phyloP scores from a whole-genome alignment of 1,139 yeast species.

The Yamadazyma atlantica region DNA sequence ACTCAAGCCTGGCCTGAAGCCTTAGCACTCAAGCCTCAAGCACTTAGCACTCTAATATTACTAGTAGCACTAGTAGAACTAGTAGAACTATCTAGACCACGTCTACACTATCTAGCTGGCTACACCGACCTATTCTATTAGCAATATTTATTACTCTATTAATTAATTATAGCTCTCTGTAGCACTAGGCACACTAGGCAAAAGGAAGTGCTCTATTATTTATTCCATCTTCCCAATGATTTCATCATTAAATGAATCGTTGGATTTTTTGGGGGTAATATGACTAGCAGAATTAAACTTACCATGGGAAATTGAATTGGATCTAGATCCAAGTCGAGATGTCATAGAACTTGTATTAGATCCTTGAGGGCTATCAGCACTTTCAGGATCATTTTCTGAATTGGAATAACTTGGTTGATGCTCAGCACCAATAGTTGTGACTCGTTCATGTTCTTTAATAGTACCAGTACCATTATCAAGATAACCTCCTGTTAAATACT shows the following conservation, averaged over 20 bases:
- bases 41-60: no score
- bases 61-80: no score
- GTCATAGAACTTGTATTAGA: neutral
- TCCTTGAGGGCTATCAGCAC: neutral
- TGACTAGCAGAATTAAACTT: conserved; percentile 4
- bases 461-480: conserved; percentile 8
- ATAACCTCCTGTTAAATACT: conserved; percentile 10
- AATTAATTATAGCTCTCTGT: neutral
- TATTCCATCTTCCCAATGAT: conserved; percentile 18
- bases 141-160: neutral
- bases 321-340: neutral
- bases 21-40: no score
- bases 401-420: neutral
- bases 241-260: conserved; percentile 12
- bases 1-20: no score
- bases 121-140: neutral
- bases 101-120: no score
- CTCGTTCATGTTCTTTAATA: neutral
- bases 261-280: conserved; percentile 3
- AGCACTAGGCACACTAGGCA: neutral
- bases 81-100: no score
- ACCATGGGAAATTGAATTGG: conserved; percentile 1
- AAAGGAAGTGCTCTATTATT: no score
- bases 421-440: conserved; percentile 1
- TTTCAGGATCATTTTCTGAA: neutral